These are phyloP conservation scores for Diaporthe sp. DNA, from an alignment of 2,329 filamentous ascomycete genomes.

Conservation along the genomic window DNA sequence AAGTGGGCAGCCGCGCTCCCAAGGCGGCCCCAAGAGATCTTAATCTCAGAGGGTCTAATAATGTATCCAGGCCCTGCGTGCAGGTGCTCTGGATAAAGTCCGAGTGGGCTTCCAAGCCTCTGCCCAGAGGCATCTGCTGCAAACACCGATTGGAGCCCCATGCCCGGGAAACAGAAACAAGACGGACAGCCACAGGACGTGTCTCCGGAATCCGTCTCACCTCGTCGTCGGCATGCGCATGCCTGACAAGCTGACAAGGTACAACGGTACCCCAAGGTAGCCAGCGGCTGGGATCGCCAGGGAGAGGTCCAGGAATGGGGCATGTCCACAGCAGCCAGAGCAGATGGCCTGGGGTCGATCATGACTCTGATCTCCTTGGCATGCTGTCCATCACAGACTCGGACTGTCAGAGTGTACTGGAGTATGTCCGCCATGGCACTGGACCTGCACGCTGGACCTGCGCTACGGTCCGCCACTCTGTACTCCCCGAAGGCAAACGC, in stretches of 20 bases:
- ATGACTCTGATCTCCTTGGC: conserved; percentile 27
- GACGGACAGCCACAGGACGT: conserved; percentile 10
- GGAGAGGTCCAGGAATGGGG: conserved; percentile 9
- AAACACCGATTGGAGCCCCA: conserved; percentile 28
- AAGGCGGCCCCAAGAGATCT: conserved; percentile 25
- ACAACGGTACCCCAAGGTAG: not conserved
- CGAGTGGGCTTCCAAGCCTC: conserved; percentile 21
- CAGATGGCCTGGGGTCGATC: conserved; percentile 1
- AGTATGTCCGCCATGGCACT: conserved; percentile 7
- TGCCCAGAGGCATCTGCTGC: conserved; percentile 4
- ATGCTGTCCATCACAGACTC: conserved; percentile 6
- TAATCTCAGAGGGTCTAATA: conserved; percentile 13
- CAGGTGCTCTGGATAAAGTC: not conserved
- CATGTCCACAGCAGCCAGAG: not conserved
- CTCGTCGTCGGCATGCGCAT: conserved; percentile 1
- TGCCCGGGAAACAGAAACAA: conserved; percentile 3
- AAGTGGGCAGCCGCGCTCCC: conserved; percentile 1
- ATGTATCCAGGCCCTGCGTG: conserved; percentile 9
- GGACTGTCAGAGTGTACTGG: conserved; percentile 16
- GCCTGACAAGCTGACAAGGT: conserved; percentile 5
- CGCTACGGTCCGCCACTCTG: conserved; percentile 20
- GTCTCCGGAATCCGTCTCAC: conserved; percentile 27
- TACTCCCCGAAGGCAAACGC: conserved; percentile 4
- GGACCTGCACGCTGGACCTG: not conserved
- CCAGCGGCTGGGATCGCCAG: conserved; percentile 8